Conservation (phyloP, 345 rosid species). For the Lenwebbia sp. region DNA sequence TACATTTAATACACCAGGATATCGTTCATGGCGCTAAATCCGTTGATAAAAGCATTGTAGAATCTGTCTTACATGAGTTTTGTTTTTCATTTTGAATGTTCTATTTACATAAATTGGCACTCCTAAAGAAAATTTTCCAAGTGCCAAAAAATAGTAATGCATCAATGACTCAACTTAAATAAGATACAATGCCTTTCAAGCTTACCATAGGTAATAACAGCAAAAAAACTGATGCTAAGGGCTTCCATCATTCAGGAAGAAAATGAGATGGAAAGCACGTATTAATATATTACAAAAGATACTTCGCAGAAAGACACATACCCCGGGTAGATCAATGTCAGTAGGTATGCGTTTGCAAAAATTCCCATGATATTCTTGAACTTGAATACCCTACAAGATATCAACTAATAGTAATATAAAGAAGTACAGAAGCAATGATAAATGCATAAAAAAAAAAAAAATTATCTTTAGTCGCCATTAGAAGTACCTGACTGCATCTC, state of each 20-base stretch:
- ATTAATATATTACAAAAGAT: not conserved
- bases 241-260: not conserved
- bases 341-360: conserved; percentile 97
- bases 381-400: conserved; percentile 81
- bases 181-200: not conserved
- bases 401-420: not conserved
- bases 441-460: not conserved
- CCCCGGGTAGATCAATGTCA: conserved; percentile 91
- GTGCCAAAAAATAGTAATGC: not conserved
- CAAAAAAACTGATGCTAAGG: not conserved
- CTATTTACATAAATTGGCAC: not conserved
- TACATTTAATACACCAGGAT: not conserved
- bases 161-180: not conserved
- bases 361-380: conserved; percentile 87
- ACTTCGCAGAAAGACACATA: conserved; percentile 2
- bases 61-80: not conserved
- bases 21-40: not conserved
- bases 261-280: not conserved
- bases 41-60: not conserved
- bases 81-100: not conserved
- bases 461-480: not conserved
- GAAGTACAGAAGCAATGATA: not conserved
- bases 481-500: conserved; percentile 81
- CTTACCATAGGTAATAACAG: not conserved
- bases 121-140: not conserved